Percentiles rank a stretch among this genome's conserved stretches.
Evolutionary conservation across 2,329 filamentous ascomycete species (phyloP).

Genomic region (Aurifilum marmelostoma): DNA sequence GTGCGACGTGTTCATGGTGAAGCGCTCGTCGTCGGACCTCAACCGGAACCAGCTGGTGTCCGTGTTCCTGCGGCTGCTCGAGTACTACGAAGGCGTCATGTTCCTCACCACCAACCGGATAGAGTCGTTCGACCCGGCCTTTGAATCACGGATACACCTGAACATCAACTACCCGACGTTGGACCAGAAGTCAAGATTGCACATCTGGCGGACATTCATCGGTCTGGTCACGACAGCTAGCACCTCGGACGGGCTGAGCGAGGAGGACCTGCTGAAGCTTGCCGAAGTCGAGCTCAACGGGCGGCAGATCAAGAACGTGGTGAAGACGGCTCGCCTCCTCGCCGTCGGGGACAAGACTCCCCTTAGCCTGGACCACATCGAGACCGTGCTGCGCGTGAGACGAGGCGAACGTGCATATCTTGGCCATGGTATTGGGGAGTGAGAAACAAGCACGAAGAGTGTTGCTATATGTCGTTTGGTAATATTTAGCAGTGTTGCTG

Average conservation of each 20-base stretch:
- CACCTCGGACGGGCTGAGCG: slow-evolving; percentile 40
- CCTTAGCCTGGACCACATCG: too few species aligned
- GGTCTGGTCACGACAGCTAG: slow-evolving; percentile 37
- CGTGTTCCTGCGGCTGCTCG: slow-evolving; percentile 39
- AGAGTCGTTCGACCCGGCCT: slow-evolving; percentile 41
- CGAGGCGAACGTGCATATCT: too few species aligned
- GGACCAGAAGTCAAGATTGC: slow-evolving; percentile 33
- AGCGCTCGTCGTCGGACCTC: slow-evolving; percentile 39
- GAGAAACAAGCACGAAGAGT: too few species aligned
- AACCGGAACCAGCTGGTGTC: slow-evolving; percentile 45
- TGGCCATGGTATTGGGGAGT: too few species aligned
- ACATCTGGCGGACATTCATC: slow-evolving; percentile 45
- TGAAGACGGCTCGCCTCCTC: slow-evolving; percentile 46
- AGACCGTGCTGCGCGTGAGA: not conserved
- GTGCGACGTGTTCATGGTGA: slow-evolving; percentile 47
- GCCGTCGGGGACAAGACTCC: too few species aligned
- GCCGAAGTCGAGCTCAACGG: slow-evolving; percentile 48
- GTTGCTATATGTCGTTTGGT: not conserved
- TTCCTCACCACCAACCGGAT: slow-evolving; percentile 45
- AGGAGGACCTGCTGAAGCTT: slow-evolving; percentile 29
- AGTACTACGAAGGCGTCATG: slow-evolving; percentile 44
- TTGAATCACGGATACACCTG: slow-evolving; percentile 42
- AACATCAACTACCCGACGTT: slow-evolving; percentile 41
- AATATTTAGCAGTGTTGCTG: not conserved
- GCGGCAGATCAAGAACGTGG: slow-evolving; percentile 55